phyloP scores from a whole-genome alignment of 129 eudicot species.

The Kitagawia praeruptora region DNA sequence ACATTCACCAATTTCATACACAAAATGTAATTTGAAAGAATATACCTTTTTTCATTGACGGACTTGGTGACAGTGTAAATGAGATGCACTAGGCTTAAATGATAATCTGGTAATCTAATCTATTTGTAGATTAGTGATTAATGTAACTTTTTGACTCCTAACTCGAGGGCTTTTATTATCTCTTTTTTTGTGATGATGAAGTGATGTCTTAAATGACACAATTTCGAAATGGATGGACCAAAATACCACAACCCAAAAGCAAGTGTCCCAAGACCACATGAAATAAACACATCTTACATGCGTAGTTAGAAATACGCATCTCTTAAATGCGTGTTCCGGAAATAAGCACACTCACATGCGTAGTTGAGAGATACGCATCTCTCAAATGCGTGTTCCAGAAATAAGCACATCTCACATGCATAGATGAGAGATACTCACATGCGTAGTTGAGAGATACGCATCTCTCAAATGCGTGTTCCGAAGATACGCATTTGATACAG shows the following conservation, averaged over 20 bases:
- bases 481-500: not conserved
- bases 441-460: not conserved
- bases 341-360: not conserved
- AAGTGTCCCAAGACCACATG: not conserved
- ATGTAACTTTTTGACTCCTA: too few relatives aligned
- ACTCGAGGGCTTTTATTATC: not conserved
- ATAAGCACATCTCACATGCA: too few relatives aligned
- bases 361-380: not conserved
- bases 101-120: not conserved
- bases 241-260: not conserved
- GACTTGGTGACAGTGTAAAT: not conserved
- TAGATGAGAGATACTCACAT: not conserved
- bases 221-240: not conserved
- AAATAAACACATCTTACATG: not conserved
- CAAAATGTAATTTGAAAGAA: not conserved
- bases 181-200: not conserved
- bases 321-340: too few relatives aligned
- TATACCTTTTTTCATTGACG: not conserved
- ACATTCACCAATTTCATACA: not conserved
- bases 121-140: not conserved
- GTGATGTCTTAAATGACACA: not conserved
- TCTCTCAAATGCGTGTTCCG: not conserved
- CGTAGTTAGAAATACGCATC: not conserved
- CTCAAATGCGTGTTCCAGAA: too few relatives aligned
- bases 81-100: not conserved